These are phyloP conservation scores for Selenicereus undatus DNA, from an alignment of 148 eudicot species.

Conservation along the genomic window DNA sequence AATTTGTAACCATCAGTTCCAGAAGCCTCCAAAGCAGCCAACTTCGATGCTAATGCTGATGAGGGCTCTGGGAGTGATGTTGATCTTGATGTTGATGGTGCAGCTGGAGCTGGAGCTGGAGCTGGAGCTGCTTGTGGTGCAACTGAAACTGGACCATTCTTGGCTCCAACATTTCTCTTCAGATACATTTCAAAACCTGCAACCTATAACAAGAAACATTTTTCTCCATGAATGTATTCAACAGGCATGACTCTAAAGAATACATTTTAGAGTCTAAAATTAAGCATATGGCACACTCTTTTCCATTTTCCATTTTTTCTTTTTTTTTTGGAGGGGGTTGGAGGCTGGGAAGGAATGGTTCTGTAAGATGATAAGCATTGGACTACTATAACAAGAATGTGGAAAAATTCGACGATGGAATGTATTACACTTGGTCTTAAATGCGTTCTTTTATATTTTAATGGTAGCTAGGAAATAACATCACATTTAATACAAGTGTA, in stretches of 20 bases:
- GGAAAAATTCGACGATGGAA: too few species aligned
- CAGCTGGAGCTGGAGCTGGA: constrained; percentile 34
- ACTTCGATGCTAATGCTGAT: constrained; percentile 44
- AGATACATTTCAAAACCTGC: constrained; percentile 91
- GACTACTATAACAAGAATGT: too few species aligned
- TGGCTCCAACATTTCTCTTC: constrained; percentile 63
- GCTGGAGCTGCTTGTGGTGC: constrained; percentile 27
- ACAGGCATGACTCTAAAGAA: not conserved
- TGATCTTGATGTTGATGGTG: constrained; percentile 37
- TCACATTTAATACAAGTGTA: too few species aligned
- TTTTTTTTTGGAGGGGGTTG: too few species aligned
- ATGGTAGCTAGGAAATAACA: too few species aligned
- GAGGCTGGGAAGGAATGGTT: too few species aligned
- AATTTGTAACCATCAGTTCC: constrained; percentile 71
- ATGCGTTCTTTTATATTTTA: too few species aligned
- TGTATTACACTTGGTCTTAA: too few species aligned
- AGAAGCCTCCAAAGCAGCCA: constrained; percentile 82
- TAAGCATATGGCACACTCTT: not conserved
- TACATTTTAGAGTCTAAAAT: not conserved
- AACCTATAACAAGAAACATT: constrained; percentile 37
- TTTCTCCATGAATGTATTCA: not conserved
- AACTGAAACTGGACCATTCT: constrained; percentile 39
- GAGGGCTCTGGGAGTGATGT: constrained; percentile 54
- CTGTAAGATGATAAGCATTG: too few species aligned
- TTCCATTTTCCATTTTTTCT: not conserved